A percentile compares a stretch with the other conserved stretches of the same genome.
phyloP scores from a whole-genome alignment of 108 stramenopile genomes.

The Cyclostephanos invisitatus region DNA sequence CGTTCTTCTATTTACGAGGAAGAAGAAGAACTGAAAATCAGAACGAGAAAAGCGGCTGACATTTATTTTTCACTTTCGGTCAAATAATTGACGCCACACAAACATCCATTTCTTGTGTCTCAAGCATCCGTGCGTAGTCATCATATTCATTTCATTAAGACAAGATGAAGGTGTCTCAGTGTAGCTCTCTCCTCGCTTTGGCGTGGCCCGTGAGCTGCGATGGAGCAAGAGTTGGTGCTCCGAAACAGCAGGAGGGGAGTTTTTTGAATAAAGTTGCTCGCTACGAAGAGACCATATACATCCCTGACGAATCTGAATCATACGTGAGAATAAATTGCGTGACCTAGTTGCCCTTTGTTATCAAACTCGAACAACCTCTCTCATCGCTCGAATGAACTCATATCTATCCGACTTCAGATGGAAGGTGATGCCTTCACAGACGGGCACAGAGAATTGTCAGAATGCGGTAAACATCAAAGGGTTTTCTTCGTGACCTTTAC shows the following conservation, averaged over 20 bases:
- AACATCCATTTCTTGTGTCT: too few species aligned
- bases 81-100: too few species aligned
- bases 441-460: not conserved
- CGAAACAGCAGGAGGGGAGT: not conserved
- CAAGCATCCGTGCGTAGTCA: too few species aligned
- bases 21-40: too few species aligned
- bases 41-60: too few species aligned
- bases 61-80: too few species aligned
- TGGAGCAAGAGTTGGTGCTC: not conserved
- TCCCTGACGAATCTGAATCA: conserved; percentile 2
- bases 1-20: too few species aligned
- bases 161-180: not conserved
- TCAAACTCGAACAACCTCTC: conserved; percentile 3
- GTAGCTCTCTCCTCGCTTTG: not conserved
- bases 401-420: not conserved
- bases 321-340: not conserved
- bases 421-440: not conserved
- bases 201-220: not conserved
- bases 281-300: not conserved
- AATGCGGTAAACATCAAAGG: conserved; percentile 3
- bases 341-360: too few species aligned
- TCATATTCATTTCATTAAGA: too few species aligned
- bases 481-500: conserved; percentile 8
- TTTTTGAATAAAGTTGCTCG: not conserved
- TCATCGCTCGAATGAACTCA: not conserved